A percentile compares a stretch with the other conserved stretches of the same genome.
Conservation (phyloP, 768 basidiomycete species). For the Gloeopeniophorella convolvens region DNA sequence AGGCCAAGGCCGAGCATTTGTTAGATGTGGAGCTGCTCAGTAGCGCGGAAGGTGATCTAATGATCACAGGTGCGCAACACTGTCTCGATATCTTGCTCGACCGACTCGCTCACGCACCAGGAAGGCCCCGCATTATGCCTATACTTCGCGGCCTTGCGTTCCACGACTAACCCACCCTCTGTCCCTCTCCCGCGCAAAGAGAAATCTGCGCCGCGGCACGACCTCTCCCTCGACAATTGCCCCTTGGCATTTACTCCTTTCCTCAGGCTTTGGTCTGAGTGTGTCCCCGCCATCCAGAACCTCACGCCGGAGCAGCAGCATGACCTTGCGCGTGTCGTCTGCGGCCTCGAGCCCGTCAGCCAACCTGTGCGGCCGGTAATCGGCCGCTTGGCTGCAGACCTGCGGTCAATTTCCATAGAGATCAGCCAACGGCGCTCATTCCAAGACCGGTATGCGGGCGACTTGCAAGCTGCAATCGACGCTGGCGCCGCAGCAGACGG, state of each 20-base stretch:
- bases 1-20: constrained; percentile 68
- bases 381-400: constrained; percentile 64
- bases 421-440: constrained; percentile 80
- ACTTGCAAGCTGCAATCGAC: constrained; percentile 76
- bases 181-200: constrained; percentile 64
- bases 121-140: constrained; percentile 75
- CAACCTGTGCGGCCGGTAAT: constrained; percentile 38
- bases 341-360: constrained; percentile 44
- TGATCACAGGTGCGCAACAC: constrained; percentile 66
- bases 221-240: constrained; percentile 63
- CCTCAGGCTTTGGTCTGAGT: constrained; percentile 63
- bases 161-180: constrained; percentile 68
- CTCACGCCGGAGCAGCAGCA: constrained; percentile 63
- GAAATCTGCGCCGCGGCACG: constrained; percentile 42
- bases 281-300: constrained; percentile 57
- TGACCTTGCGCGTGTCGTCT: constrained; percentile 78
- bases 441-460: constrained; percentile 69
- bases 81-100: background rate
- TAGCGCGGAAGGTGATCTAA: constrained; percentile 75
- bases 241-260: constrained; percentile 63
- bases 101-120: background rate
- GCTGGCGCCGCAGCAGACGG: constrained; percentile 36
- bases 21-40: constrained; percentile 68
- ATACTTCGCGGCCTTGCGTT: constrained; percentile 78
- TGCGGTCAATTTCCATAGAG: constrained; percentile 83